phyloP scores from a whole-genome alignment of 805 yeast genomes.

The Wickerhamomyces chambardii region DNA sequence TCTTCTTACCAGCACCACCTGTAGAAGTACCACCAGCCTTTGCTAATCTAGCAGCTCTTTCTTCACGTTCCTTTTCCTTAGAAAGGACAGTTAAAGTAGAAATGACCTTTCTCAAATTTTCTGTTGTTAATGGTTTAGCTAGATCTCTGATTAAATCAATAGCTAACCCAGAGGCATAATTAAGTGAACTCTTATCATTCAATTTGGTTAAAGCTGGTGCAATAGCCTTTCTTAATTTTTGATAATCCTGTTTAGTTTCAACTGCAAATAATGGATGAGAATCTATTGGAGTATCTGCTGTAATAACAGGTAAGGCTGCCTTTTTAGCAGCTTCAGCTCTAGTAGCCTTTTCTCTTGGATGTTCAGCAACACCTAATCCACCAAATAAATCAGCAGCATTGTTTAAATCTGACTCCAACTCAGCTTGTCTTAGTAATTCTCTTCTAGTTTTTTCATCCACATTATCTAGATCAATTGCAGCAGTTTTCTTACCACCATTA shows the following conservation, averaged over 20 bases:
- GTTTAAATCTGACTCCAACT: conserved; percentile 77
- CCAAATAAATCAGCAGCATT: conserved; percentile 92
- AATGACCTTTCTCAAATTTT: conserved; percentile 75
- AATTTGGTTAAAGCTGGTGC: conserved; percentile 51
- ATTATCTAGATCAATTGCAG: conserved; percentile 48
- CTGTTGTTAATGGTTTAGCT: conserved; percentile 72
- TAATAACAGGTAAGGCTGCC: conserved; percentile 20
- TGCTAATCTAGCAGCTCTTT: conserved; percentile 78
- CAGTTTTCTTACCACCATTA: conserved; percentile 25
- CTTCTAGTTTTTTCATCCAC: conserved; percentile 69
- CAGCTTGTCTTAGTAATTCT: conserved; percentile 72
- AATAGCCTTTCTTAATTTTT: conserved; percentile 66
- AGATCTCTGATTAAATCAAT: conserved; percentile 82
- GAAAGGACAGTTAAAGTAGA: conserved; percentile 75
- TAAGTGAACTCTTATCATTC: conserved; percentile 50
- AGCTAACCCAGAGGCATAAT: conserved; percentile 69
- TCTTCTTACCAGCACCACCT: conserved; percentile 94
- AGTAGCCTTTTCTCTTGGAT: conserved; percentile 30
- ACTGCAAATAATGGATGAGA: conserved; percentile 82
- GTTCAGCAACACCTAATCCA: conserved; percentile 47
- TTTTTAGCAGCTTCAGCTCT: conserved; percentile 25
- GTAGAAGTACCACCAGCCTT: conserved; percentile 80
- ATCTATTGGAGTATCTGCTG: conserved; percentile 58
- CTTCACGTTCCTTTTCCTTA: conserved; percentile 83
- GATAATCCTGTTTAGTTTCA: conserved; percentile 70